These are phyloP conservation scores for Naganishia vishniacii DNA, from an alignment of 768 basidiomycete genomes.

Conservation along the genomic window DNA sequence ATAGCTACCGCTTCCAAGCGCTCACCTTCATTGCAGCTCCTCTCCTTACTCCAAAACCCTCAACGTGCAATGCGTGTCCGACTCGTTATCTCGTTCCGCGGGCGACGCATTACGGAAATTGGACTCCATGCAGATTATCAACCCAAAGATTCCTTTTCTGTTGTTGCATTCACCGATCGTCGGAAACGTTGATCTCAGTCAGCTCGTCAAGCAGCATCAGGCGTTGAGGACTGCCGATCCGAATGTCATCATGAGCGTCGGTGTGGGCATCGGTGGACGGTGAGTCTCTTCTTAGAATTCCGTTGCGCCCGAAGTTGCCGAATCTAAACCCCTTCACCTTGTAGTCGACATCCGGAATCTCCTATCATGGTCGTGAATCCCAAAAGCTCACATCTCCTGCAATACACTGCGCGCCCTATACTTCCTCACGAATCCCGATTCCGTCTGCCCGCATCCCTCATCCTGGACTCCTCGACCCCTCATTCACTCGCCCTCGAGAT, in stretches of 20 bases:
- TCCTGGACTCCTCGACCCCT: slow-evolving; percentile 73
- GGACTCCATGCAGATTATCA: slow-evolving; percentile 47
- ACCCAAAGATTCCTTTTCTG: slow-evolving; percentile 47
- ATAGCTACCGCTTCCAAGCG: no score
- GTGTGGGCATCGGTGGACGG: slow-evolving; percentile 45
- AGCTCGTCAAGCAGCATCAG: slow-evolving; percentile 82
- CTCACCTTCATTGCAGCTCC: neutral
- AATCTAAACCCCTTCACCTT: slow-evolving; percentile 7
- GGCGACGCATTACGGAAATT: slow-evolving; percentile 49
- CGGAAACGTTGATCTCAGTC: slow-evolving; percentile 84
- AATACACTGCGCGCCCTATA: slow-evolving; percentile 38
- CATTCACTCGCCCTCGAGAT: slow-evolving; percentile 77
- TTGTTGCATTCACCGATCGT: slow-evolving; percentile 56
- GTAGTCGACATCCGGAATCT: slow-evolving; percentile 59
- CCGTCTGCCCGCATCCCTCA: slow-evolving; percentile 39
- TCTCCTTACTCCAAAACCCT: slow-evolving; percentile 24
- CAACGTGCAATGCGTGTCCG: slow-evolving; percentile 37
- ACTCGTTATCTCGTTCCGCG: slow-evolving; percentile 42
- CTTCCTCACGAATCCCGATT: slow-evolving; percentile 32
- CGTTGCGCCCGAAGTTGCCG: neutral
- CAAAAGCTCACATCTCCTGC: slow-evolving; percentile 38
- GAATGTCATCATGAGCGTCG: slow-evolving; percentile 95
- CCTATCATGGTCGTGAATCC: slow-evolving; percentile 47
- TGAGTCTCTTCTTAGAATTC: slow-evolving; percentile 23
- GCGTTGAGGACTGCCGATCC: slow-evolving; percentile 77